phyloP scores from a whole-genome alignment of 441 rosid genomes.

The Croton setiger region DNA sequence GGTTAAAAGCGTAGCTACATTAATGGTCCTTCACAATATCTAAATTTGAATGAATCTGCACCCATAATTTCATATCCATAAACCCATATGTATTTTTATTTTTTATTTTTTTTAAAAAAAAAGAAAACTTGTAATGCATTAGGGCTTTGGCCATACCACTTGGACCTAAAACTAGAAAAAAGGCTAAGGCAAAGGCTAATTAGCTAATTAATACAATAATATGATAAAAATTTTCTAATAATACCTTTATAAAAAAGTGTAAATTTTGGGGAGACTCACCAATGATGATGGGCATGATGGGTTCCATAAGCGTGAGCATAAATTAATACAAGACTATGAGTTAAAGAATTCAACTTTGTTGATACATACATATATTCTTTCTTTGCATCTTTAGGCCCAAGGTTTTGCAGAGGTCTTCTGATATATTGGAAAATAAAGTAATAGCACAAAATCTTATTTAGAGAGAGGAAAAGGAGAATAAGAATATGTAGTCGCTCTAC shows the following conservation, averaged over 20 bases:
- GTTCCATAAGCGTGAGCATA: conserved; percentile 21
- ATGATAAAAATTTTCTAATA: background rate
- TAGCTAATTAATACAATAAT: conserved; percentile 5
- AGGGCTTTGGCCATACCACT: conserved; percentile 26
- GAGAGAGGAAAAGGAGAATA: conserved; percentile 17
- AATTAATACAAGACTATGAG: conserved; percentile 20
- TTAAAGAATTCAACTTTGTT: conserved; percentile 20
- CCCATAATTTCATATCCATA: too few species aligned
- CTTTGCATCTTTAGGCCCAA: conserved; percentile 15
- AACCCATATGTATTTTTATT: too few species aligned
- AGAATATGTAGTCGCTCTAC: conserved; percentile 30
- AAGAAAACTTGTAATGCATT: conserved; percentile 4
- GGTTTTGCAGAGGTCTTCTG: conserved; percentile 8
- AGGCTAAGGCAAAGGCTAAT: conserved; percentile 1
- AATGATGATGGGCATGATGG: conserved; percentile 47
- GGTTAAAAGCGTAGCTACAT: too few species aligned
- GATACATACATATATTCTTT: conserved; percentile 14
- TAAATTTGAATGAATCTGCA: too few species aligned
- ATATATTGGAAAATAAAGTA: background rate
- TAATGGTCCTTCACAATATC: too few species aligned
- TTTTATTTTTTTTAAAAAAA: background rate
- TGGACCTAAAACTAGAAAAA: conserved; percentile 3
- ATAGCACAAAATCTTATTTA: background rate
- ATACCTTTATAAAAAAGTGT: conserved; percentile 26
- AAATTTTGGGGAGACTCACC: conserved; percentile 37